Evolutionary conservation across 345 rosid genomes (phyloP), one percentile per base, ranked within the genome.

Genomic region (Garcia nutans): DNA sequence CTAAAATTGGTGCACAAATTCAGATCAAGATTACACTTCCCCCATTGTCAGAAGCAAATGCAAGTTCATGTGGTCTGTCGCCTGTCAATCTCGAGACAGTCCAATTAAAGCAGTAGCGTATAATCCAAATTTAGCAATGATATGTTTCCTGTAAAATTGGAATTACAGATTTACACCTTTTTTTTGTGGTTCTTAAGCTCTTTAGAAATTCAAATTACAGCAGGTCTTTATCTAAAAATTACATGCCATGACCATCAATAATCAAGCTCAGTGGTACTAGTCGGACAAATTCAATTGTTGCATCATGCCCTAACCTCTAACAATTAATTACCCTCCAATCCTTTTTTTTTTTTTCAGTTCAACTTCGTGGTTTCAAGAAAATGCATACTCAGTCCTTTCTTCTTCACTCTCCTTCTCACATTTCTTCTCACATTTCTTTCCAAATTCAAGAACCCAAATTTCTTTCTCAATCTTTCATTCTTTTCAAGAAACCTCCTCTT

Each of bases 331-430:
- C 15, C 19, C 47, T 33, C 59, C 58, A 10, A 49, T 17, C 20
- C 16, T 2, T 52, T 13, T 41, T 1, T 45, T 5, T 1, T 16
- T 17, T 42, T 24, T 15, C 41, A 22, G 0, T 2, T 31, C 23
- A 6, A 20, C 12, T 31, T 19, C 0, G 15, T 37, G n/a, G 47
- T 23, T 8, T 41, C 63, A n/a, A 10, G 22, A 83, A 75, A 71
- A 85, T 86, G 89, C 85, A 81, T 54, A 73, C 78, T 84, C 89
- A 74, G 65, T 8, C 84, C 78, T 63, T 82, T 7, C 33, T 71
- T 58, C 81, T 71, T 58, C 81, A 24, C 1, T 68, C 86, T 33
- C 37, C 5, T 68, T 79, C 83, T 20, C 75, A 49, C 72, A 9
- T 64, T n/a, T n/a, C n/a, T n/a, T n/a, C n/a, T n/a, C n/a, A n/a